Evolutionary conservation across 2,329 filamentous ascomycete species (phyloP).

Genomic region (Gaeumannomyces tritici): DNA sequence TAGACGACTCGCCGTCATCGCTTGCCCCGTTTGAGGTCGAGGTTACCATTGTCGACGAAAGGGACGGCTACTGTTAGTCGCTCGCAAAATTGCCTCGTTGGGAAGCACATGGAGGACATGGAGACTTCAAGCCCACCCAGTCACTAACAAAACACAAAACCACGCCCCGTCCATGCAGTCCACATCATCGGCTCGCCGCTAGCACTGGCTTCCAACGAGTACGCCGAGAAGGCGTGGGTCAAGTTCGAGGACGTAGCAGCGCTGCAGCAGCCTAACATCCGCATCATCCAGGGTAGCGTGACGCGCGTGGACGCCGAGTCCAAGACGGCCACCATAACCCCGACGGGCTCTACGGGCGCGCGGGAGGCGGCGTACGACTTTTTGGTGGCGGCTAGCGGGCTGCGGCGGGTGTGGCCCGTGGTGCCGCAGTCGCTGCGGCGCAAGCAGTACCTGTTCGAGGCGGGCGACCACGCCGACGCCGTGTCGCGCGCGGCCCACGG

Average conservation of each 20-base stretch:
- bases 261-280: conserved; percentile 52
- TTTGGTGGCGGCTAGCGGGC: conserved; percentile 61
- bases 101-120: not conserved
- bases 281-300: conserved; percentile 57
- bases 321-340: conserved; percentile 49
- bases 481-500: conserved; percentile 43
- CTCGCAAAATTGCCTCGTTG: not conserved
- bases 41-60: conserved; percentile 66
- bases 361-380: conserved; percentile 57
- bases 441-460: conserved; percentile 55
- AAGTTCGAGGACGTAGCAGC: conserved; percentile 58
- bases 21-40: conserved; percentile 41
- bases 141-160: not conserved
- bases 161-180: conserved; percentile 32
- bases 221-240: conserved; percentile 61
- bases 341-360: conserved; percentile 22
- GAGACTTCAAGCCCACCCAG: not conserved
- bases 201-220: conserved; percentile 54
- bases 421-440: conserved; percentile 57
- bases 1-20: conserved; percentile 9
- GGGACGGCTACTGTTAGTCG: conserved; percentile 70
- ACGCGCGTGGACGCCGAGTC: conserved; percentile 46
- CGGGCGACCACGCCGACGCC: conserved; percentile 46
- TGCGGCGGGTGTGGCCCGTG: conserved; percentile 61
- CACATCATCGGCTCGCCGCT: conserved; percentile 70